These are phyloP conservation scores for Aspergillus spinulosporus DNA, from an alignment of 2,329 filamentous ascomycete genomes.

Conservation along the genomic window DNA sequence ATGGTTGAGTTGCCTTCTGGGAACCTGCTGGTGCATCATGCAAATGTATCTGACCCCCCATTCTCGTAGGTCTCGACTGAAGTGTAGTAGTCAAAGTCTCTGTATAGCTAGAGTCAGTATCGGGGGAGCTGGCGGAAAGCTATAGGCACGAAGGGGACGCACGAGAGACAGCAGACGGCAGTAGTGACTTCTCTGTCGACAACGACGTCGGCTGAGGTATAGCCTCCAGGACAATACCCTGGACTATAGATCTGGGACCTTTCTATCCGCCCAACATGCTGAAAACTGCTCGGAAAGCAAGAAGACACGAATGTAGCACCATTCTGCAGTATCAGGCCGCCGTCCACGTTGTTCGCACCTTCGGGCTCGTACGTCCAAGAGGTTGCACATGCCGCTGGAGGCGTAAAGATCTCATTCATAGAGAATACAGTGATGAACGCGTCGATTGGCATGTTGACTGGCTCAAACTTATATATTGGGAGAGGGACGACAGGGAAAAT, in stretches of 20 bases:
- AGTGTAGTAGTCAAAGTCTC: constrained; percentile 13
- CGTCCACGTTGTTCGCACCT: constrained; percentile 16
- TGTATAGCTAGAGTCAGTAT: neutral
- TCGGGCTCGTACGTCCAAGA: constrained; percentile 26
- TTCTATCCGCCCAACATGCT: constrained; percentile 18
- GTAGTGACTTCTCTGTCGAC: constrained; percentile 22
- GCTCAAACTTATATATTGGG: no score
- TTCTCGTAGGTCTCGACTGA: neutral
- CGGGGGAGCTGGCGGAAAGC: neutral
- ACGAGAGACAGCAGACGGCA: constrained; percentile 30
- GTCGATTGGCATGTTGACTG: neutral
- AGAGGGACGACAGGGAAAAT: neutral
- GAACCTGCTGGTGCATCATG: constrained; percentile 21
- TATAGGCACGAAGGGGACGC: constrained; percentile 1
- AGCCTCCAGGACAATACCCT: constrained; percentile 28
- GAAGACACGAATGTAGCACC: constrained; percentile 3
- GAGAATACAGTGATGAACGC: neutral
- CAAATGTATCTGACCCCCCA: constrained; percentile 1
- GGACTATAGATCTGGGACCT: constrained; percentile 24
- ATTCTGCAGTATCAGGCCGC: constrained; percentile 27
- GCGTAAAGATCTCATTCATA: constrained; percentile 23
- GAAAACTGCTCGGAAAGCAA: constrained; percentile 17
- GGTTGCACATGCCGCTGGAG: constrained; percentile 22
- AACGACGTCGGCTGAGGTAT: constrained; percentile 24
- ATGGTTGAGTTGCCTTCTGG: constrained; percentile 6